Evolutionary conservation across 2,329 filamentous ascomycete species (phyloP), one percentile per base, ranked within the genome.

Genomic region (Plenodomus tracheiphilus): DNA sequence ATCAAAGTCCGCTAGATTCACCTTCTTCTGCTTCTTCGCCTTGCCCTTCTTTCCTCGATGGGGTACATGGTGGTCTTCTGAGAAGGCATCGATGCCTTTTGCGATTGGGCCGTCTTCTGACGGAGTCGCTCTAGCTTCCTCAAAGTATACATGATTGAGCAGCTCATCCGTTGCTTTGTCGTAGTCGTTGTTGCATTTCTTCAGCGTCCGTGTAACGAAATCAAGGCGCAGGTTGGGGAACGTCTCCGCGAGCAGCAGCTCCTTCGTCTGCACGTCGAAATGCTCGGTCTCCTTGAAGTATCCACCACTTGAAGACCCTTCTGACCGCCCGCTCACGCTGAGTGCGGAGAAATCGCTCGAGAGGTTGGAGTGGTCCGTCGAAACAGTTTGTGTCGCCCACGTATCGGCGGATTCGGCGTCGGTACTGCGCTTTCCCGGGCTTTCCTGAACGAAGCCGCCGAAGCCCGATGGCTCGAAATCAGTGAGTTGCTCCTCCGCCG

Each of bases 51-150:
- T 70, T 43, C 72, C 69, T 13, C 68, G 66, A 6, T 66, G 64
- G 1, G 69, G 68, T 1, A 74, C 69, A 15, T 78, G 73, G 15
- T 84, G 79, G 0, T 80, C 79, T 34, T 83, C 79, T 18, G 83
- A 85, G 66, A 96, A 96, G 0, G 83, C 91, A 49, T 97, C 91
- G n/a, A 97, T 78, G 0, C 91, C 89, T 66, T 88, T 93, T 1
- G 76, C 68, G 4, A 75, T 63, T 4, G 59, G 47, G 16, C 75
- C 70, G 28, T 71, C 74, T 39, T 72, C 69, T 2, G 69, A 74
- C 3, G 78, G 74, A 32, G 72, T 74, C 15, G 81, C 77, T 45
- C 83, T 77, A 0, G 82, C 82, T 47, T 91, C 84, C 49, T 90
- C 84, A 4, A 97, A 85, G 64, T 87, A 91, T 17, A 88, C 84